Evolutionary conservation across 345 rosid species (phyloP).

Genomic region (Pugionium dolabratum): DNA sequence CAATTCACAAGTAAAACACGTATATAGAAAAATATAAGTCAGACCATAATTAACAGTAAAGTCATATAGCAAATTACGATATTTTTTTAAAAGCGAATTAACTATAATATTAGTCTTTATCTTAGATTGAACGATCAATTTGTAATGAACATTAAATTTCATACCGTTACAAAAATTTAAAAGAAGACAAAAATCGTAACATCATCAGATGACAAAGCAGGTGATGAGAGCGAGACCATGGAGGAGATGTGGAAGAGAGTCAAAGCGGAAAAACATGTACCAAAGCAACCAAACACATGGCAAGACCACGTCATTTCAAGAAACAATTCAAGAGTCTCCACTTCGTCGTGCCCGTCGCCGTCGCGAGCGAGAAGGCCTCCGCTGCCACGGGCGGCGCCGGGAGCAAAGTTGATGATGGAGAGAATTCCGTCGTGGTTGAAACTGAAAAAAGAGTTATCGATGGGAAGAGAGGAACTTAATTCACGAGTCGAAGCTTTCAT

Average conservation of each 20-base stretch:
- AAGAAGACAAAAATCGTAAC: background rate
- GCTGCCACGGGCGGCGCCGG: constrained; percentile 2
- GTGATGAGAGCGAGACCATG: constrained; percentile 38
- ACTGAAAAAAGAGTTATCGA: constrained; percentile 63
- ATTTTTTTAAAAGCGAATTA: too few relatives aligned
- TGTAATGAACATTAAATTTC: too few relatives aligned
- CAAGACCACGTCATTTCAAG: constrained; percentile 45
- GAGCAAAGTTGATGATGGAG: constrained; percentile 60
- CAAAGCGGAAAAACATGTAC: constrained; percentile 50
- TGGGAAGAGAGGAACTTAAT: constrained; percentile 83
- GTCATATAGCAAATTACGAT: too few relatives aligned
- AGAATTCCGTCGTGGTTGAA: constrained; percentile 48
- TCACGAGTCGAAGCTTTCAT: constrained; percentile 84
- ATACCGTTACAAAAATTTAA: too few relatives aligned
- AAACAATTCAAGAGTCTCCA: constrained; percentile 55
- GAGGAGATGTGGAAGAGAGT: constrained; percentile 39
- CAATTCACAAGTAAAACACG: too few relatives aligned
- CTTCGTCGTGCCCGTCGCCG: constrained; percentile 15
- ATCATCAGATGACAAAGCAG: constrained; percentile 24
- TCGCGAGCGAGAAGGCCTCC: constrained; percentile 18
- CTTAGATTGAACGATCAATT: too few relatives aligned
- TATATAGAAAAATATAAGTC: too few relatives aligned
- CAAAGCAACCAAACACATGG: constrained; percentile 56
- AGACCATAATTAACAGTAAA: too few relatives aligned
- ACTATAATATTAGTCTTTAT: too few relatives aligned